phyloP scores from a whole-genome alignment of 345 rosid species.

The Carallia brachiata region DNA sequence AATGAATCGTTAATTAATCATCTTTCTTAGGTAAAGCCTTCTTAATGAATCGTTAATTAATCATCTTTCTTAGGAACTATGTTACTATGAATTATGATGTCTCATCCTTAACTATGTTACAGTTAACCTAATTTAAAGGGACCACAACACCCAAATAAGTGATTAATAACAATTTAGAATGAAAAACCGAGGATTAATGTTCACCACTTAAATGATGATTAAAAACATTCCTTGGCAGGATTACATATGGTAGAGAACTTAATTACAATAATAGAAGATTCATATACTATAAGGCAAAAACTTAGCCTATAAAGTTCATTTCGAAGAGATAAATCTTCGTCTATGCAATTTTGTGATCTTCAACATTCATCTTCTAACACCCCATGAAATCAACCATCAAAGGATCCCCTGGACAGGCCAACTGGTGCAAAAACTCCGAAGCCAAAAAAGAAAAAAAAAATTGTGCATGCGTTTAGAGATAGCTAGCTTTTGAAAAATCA shows the following conservation, averaged over 20 bases:
- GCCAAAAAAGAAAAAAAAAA: neutral
- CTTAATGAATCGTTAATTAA: neutral
- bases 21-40: neutral
- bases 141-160: conserved; percentile 22
- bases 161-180: neutral
- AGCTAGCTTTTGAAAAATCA: no score
- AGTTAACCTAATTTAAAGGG: conserved; percentile 33
- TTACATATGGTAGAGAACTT: neutral
- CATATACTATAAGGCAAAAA: neutral
- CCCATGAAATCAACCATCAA: neutral
- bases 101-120: conserved; percentile 33
- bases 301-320: neutral
- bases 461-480: neutral
- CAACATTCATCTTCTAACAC: neutral
- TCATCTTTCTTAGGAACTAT: conserved; percentile 9
- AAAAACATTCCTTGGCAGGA: conserved; percentile 15
- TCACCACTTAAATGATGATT: conserved; percentile 1
- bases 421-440: neutral
- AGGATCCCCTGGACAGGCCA: neutral
- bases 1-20: neutral
- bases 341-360: neutral
- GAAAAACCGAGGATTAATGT: neutral
- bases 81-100: conserved; percentile 14
- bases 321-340: neutral
- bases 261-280: neutral